phyloP scores from a whole-genome alignment of 805 yeast genomes.

The Ogataea allantospora region DNA sequence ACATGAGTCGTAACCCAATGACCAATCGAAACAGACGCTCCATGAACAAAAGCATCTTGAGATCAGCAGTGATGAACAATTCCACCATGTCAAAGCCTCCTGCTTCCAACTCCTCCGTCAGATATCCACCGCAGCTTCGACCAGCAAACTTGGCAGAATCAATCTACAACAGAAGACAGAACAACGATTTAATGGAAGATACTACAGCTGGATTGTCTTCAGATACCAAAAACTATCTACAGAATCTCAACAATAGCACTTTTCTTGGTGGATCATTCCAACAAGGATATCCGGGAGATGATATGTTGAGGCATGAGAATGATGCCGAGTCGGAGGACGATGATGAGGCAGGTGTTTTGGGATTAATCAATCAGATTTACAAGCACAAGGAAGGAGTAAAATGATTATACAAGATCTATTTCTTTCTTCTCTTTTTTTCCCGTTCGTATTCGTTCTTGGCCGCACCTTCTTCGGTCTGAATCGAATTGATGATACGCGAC shows the following conservation, averaged over 20 bases:
- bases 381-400: constrained; percentile 40
- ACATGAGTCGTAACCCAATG: constrained; percentile 2
- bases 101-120: constrained; percentile 15
- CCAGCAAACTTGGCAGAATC: constrained; percentile 18
- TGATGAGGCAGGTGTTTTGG: constrained; percentile 49
- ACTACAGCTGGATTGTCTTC: constrained; percentile 30
- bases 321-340: constrained; percentile 34
- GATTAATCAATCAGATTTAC: constrained; percentile 78
- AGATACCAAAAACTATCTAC: constrained; percentile 24
- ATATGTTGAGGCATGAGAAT: constrained; percentile 14
- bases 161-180: constrained; percentile 11
- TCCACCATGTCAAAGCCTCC: constrained; percentile 15
- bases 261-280: constrained; percentile 46
- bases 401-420: constrained; percentile 6
- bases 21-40: constrained; percentile 1
- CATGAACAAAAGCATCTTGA: constrained; percentile 19
- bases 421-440: constrained; percentile 57
- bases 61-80: constrained; percentile 26
- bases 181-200: constrained; percentile 26
- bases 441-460: constrained; percentile 90
- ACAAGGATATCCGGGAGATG: constrained; percentile 33
- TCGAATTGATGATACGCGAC: constrained; percentile 81
- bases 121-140: constrained; percentile 24
- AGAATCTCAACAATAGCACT: constrained; percentile 30
- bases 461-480: constrained; percentile 92